Conservation (phyloP, 805 yeast genomes). For the Novakomyces olei region DNA sequence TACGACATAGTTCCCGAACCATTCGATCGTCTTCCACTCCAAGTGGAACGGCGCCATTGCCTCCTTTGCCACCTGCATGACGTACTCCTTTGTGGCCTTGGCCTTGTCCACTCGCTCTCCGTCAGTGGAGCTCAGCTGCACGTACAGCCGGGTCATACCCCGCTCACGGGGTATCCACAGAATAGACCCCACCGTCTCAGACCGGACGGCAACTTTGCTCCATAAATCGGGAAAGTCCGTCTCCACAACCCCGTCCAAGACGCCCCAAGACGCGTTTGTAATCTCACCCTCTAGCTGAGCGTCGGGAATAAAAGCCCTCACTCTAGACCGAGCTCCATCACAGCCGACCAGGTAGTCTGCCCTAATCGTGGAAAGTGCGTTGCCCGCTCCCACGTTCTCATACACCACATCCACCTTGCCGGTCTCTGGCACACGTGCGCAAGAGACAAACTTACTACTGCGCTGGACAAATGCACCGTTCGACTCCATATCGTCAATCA, state of each 20-base stretch:
- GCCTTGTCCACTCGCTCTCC: conserved; percentile 14
- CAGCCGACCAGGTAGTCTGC: conserved; percentile 18
- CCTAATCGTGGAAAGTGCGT: conserved; percentile 11
- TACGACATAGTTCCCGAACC: conserved; percentile 17
- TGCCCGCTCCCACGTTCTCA: conserved; percentile 7
- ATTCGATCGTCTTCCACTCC: conserved; percentile 14
- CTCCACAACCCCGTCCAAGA: conserved; percentile 17
- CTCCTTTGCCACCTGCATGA: conserved; percentile 12
- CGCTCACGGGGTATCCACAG: conserved; percentile 19
- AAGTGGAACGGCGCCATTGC: conserved; percentile 12
- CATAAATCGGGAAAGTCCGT: conserved; percentile 20
- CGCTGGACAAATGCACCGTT: conserved; percentile 10
- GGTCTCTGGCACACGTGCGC: conserved; percentile 13
- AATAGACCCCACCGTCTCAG: conserved; percentile 16
- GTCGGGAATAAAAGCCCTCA: conserved; percentile 16
- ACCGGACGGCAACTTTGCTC: conserved; percentile 17
- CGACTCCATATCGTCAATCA: conserved; percentile 8
- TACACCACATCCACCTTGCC: conserved; percentile 8
- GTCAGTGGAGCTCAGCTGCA: conserved; percentile 13
- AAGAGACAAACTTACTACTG: conserved; percentile 14
- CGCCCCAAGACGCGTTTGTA: conserved; percentile 19
- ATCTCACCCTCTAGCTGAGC: conserved; percentile 18
- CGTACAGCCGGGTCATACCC: conserved; percentile 16
- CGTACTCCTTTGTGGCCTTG: conserved; percentile 17
- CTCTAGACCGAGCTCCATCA: conserved; percentile 19